These are phyloP conservation scores for Psilocybe cubensis DNA, from an alignment of 768 basidiomycete species.

Conservation along the genomic window DNA sequence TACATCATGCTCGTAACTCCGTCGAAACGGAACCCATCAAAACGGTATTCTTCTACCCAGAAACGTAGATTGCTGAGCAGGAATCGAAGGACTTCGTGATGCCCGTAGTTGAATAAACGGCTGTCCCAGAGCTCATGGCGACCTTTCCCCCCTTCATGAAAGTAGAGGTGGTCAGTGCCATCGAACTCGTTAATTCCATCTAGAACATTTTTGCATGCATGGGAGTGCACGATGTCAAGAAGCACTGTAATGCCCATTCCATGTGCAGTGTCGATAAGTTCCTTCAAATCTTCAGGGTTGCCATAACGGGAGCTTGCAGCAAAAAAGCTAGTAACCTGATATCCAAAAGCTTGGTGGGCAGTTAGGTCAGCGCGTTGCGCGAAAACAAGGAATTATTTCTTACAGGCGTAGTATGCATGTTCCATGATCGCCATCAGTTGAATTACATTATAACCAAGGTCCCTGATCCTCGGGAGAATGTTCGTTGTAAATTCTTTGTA, in stretches of 20 bases:
- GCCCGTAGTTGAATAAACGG: conserved; percentile 94
- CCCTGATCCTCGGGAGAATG: conserved; percentile 84
- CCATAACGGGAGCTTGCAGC: conserved; percentile 97
- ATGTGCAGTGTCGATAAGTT: conserved; percentile 94
- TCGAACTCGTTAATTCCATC: conserved; percentile 97
- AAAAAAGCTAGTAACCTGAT: conserved; percentile 98
- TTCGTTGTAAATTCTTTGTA: conserved; percentile 95
- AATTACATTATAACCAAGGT: conserved; percentile 94
- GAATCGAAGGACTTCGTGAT: conserved; percentile 94
- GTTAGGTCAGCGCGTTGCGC: background rate
- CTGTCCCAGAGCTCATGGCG: conserved; percentile 98
- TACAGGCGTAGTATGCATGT: conserved; percentile 97
- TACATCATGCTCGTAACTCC: conserved; percentile 99
- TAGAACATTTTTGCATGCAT: conserved; percentile 96
- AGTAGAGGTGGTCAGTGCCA: conserved; percentile 96
- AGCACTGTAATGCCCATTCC: conserved; percentile 91
- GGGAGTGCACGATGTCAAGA: conserved; percentile 96
- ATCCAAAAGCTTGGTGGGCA: conserved; percentile 80
- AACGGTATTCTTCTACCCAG: conserved; percentile 93
- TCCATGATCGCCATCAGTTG: conserved; percentile 99
- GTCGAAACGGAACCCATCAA: conserved; percentile 98
- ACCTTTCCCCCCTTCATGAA: conserved; percentile 92
- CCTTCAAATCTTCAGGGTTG: conserved; percentile 93
- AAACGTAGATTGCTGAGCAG: conserved; percentile 93
- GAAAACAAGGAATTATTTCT: conserved; percentile 29